Evolutionary conservation across 257 asterid genomes (phyloP).

Genomic region (Anisodus acutangulus): DNA sequence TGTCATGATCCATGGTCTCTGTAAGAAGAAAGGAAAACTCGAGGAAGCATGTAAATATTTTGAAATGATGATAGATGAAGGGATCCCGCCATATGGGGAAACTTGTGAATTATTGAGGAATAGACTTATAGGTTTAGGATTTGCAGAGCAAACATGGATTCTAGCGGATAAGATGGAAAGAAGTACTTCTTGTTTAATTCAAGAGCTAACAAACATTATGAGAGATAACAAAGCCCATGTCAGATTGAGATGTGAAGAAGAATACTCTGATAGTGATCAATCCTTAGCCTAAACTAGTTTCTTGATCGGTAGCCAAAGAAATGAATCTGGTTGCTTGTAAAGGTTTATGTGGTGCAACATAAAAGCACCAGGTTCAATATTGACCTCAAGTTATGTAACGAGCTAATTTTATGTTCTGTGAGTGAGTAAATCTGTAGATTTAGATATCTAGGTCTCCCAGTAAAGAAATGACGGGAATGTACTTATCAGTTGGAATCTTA

Average conservation of each 20-base stretch:
- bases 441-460: too few relatives aligned
- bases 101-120: slow-evolving; percentile 73
- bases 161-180: slow-evolving; percentile 84
- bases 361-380: neutral
- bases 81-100: slow-evolving; percentile 68
- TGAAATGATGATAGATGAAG: slow-evolving; percentile 86
- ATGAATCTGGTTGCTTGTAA: neutral
- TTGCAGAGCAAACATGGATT: slow-evolving; percentile 61
- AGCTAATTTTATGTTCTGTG: neutral
- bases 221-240: slow-evolving; percentile 50
- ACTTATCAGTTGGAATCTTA: neutral
- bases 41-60: slow-evolving; percentile 76
- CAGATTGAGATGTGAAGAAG: slow-evolving; percentile 44
- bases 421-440: neutral
- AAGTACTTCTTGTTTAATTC: slow-evolving; percentile 64
- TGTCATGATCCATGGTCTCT: slow-evolving; percentile 87
- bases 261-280: slow-evolving; percentile 48
- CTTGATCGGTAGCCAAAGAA: neutral
- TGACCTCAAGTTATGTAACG: neutral
- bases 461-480: neutral
- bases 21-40: slow-evolving; percentile 68
- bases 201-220: slow-evolving; percentile 59
- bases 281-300: neutral
- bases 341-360: neutral
- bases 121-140: slow-evolving; percentile 65